These are phyloP conservation scores for Mrakia blollopis DNA, from an alignment of 768 basidiomycete species.

Conservation along the genomic window DNA sequence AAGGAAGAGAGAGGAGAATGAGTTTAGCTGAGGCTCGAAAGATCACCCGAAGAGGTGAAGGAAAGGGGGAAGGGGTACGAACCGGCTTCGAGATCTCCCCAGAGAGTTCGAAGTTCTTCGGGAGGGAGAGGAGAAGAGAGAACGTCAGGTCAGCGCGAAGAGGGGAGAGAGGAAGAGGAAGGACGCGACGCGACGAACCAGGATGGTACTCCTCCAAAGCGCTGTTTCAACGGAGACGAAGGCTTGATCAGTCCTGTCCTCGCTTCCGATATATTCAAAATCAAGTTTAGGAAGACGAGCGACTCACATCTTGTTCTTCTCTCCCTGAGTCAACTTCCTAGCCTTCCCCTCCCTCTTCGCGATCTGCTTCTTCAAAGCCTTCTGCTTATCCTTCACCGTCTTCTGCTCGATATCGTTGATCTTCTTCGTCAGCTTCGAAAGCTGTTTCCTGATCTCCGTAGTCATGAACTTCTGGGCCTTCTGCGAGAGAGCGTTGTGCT, in stretches of 20 bases:
- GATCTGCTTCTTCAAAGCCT: constrained; percentile 51
- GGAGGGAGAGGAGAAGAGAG: not conserved
- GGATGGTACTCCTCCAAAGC: constrained; percentile 59
- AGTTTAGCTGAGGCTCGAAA: not conserved
- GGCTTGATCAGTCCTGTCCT: no score
- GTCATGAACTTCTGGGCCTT: not conserved
- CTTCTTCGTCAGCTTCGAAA: constrained; percentile 11
- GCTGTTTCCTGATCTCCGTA: not conserved
- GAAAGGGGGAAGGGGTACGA: no score
- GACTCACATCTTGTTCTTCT: constrained; percentile 49
- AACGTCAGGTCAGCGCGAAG: not conserved
- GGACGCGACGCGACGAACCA: not conserved
- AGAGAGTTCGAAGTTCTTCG: constrained; percentile 66
- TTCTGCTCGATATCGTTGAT: constrained; percentile 28
- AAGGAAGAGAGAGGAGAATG: not conserved
- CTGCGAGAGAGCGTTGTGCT: not conserved
- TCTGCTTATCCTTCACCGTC: constrained; percentile 25
- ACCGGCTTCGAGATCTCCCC: constrained; percentile 73
- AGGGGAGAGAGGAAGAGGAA: not conserved
- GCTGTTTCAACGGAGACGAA: constrained; percentile 15
- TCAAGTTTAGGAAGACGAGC: constrained; percentile 5
- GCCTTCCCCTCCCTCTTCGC: constrained; percentile 52
- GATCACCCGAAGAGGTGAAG: not conserved
- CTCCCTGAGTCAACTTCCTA: constrained; percentile 59
- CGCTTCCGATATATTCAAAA: no score